A percentile compares a stretch with the other conserved stretches of the same genome.
These are phyloP conservation scores for Mollisia scopiformis DNA, from an alignment of 2,329 filamentous ascomycete species.

Conservation along the genomic window DNA sequence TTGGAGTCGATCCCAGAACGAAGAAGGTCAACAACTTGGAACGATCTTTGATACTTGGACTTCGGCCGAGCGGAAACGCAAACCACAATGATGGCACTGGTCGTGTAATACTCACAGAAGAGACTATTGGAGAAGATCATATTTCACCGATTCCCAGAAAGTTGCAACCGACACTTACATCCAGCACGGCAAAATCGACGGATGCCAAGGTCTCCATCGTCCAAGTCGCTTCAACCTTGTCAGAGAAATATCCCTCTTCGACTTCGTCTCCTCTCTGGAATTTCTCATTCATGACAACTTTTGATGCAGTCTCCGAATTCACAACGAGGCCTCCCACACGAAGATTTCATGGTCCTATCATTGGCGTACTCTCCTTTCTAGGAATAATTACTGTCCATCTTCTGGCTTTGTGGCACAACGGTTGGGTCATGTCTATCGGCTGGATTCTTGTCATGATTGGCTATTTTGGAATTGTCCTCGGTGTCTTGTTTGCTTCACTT, in stretches of 20 bases:
- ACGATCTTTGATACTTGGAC: background rate
- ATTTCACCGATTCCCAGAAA: background rate
- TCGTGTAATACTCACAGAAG: background rate
- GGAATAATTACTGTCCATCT: constrained; percentile 9
- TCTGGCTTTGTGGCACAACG: constrained; percentile 8
- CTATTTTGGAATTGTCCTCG: constrained; percentile 13
- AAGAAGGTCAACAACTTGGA: background rate
- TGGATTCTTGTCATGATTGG: constrained; percentile 15
- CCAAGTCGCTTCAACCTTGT: background rate
- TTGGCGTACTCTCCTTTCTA: constrained; percentile 7
- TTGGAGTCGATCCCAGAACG: background rate
- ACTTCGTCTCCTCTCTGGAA: constrained; percentile 8
- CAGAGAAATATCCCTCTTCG: background rate
- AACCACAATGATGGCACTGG: background rate
- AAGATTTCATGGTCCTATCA: background rate
- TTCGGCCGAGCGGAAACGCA: background rate
- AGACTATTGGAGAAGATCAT: background rate
- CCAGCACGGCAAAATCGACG: background rate
- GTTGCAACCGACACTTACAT: background rate
- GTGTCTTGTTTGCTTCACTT: constrained; percentile 10
- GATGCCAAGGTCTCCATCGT: background rate
- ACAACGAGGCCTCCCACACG: constrained; percentile 2
- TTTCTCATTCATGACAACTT: constrained; percentile 18
- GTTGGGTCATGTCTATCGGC: constrained; percentile 13
- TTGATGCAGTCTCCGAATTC: constrained; percentile 16